Evolutionary conservation across 441 rosid genomes (phyloP), one percentile per base, ranked within the genome.

Genomic region (Syzygium malaccense): DNA sequence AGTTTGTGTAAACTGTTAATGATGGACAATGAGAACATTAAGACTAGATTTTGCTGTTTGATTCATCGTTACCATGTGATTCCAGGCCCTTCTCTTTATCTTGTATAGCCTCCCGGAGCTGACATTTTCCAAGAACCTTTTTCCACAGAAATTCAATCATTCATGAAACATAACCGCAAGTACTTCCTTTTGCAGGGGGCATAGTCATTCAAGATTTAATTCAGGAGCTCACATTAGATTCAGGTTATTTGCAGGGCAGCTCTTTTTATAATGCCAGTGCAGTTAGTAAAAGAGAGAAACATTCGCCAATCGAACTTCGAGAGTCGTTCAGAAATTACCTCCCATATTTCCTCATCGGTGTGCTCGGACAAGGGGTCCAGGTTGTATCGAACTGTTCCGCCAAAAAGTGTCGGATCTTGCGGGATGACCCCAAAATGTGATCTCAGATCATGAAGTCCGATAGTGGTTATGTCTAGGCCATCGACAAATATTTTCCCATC

Each of bases 401-500:
- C 80, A 8, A 89, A 89, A 58, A 89, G 88, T 26, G 88, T 89
- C 3, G 90, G 90, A 51, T 89, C 90, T 56, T 89, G 90, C 9
- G 90, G 90, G 54, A 89, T 89, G 57, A 86, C 55, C 64, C 90
- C 90, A 2, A 89, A 58, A n/a, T 89, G 90, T 23, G 90, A 89
- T 85, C 90, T 75, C 37, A 89, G 88, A 26, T 89, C 90, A 58
- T 89, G 90, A 11, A 89, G 88, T 85, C 90, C 90, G 10, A 89
- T 86, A 8, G 26, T 56, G 86, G 88, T 30, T 48, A 89, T 89
- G 55, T 89, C 88, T 19, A 89, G 26, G 53, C 64, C 86, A 9
- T 89, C 90, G 0, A 89, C 79, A 19, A 86, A 33, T 56, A 89
- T 89, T 68, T 80, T 86, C 4, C 90, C 90, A 4, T 79, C 84